Base-by-base conservation (phyloP, 805 yeast genomes). In the Starmerella ratchasimensis region DNA sequence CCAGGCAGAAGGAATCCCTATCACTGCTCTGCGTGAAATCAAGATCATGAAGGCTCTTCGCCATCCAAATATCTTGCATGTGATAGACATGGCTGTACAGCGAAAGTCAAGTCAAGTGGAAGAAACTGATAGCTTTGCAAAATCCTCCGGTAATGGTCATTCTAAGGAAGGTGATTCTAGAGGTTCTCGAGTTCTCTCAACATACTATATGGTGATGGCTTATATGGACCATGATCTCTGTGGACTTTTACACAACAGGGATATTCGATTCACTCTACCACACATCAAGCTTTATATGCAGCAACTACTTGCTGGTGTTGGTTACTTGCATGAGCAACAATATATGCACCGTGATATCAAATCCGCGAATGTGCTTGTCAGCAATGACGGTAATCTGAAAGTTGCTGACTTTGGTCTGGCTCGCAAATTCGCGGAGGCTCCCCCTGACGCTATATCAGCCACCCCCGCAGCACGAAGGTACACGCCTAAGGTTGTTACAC, bases 341-440 rank as follows among this genome's bases (percentile, higher is more conserved):
- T 67, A 67, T 52, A 50, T 78, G 56, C 99, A 90, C 57, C 68
- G 99, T 40, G 99, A 90, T 54, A 81, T 90, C 41, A 90, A 90
- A 58, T 84, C 97, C 0, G 94, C 98, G n/a, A 90, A 90, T 52
- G 80, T 90, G 24, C 67, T 90, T 27, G 68, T 90, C 7, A 86
- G 80, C 51, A 70, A 66, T 36, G 61, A 66, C 36, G 98, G 98
- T 1, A 62, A 72, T 7, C 64, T 93, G 27, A 88, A 88, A 52
- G 72, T 90, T 33, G 98, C 95, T 2, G 99, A 90, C 60, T 93
- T 90, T 57, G 98, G 99, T 1, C 64, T 90, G 26, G 97, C 97
- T 1, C 66, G 97, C 45, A 56, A 66, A 15, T 80, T 74, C 55
- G 69, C 66, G 39, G 93, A 84, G 1, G 56, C 62, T 3, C 61